Evolutionary conservation across 345 rosid genomes (phyloP), one percentile per base, ranked within the genome.

Genomic region (Anastatica hierochuntica): DNA sequence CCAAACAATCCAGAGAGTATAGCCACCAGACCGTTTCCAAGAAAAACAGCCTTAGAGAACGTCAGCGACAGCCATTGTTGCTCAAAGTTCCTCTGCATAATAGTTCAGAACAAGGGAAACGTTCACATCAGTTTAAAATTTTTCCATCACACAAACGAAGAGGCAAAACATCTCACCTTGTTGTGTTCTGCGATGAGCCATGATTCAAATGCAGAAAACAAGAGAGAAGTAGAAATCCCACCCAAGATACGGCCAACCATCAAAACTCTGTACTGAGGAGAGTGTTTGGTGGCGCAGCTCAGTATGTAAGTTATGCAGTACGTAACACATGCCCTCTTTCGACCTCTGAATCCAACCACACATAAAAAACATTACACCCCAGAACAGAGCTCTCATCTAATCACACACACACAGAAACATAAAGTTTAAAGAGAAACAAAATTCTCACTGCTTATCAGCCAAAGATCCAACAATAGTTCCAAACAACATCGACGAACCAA

Each of bases 131-230:
- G 33, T 5, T 44, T 7, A 14, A 15, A 12, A 17, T 17, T 10
- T 17, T 13, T 41, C 23, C 21, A 37, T 36, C 17, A 7, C 30
- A 27, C 30, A 27, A 27, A 27, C n/a, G n/a, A n/a, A 7, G 6
- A 0, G 31, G 8, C 1, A 27, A 27, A 3, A 27, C 31, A 27
- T 7, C 73, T 65, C 33, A 83, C 96, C 94, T 84, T 87, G 47
- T 76, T 76, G 74, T 84, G 96, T 55, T 87, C 96, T 2, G 96
- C 96, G 56, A 87, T 88, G 43, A 87, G 96, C 96, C 96, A 87
- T 14, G 94, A 87, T 68, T 84, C 96, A 55, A 87, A 87, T 13
- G 96, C 79, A 20, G 94, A 87, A 60, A 87, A 87, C 16, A 87
- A 67, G 12, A 87, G 76, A 60, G 96, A 87, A 58, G 94, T 87